A percentile compares a stretch with the other conserved stretches of the same genome.
These are phyloP conservation scores for Nematocida sp. DNA, from an alignment of 371 early-diverging fungal genomes.

Conservation along the genomic window DNA sequence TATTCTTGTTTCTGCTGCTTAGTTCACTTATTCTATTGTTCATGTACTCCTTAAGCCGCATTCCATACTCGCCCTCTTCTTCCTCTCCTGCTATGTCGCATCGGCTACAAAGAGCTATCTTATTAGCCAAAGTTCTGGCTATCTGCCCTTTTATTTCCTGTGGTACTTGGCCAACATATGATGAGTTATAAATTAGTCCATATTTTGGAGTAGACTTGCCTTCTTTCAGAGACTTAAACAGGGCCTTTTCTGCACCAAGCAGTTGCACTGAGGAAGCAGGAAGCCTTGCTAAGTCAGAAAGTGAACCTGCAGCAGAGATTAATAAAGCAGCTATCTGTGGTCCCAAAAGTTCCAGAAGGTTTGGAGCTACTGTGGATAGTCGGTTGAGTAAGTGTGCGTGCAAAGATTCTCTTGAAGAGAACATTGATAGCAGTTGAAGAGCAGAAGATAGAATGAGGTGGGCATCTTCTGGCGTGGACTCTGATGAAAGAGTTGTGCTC, in stretches of 20 bases:
- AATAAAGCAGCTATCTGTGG: slow-evolving; percentile 83
- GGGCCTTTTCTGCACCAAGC: slow-evolving; percentile 93
- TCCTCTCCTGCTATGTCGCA: slow-evolving; percentile 77
- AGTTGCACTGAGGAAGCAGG: slow-evolving; percentile 91
- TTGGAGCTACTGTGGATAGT: slow-evolving; percentile 84
- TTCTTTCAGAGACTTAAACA: slow-evolving; percentile 86
- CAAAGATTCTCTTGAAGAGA: slow-evolving; percentile 80
- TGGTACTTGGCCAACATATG: slow-evolving; percentile 73
- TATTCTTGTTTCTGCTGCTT: background rate
- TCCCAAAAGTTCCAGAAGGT: slow-evolving; percentile 81
- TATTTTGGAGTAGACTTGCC: slow-evolving; percentile 91
- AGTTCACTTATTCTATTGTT: slow-evolving; percentile 22
- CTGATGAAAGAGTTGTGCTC: slow-evolving; percentile 79
- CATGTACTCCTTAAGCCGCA: slow-evolving; percentile 7
- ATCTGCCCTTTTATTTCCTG: slow-evolving; percentile 82
- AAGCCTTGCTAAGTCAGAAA: slow-evolving; percentile 81
- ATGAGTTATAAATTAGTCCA: slow-evolving; percentile 77
- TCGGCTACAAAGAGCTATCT: slow-evolving; percentile 82
- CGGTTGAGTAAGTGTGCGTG: slow-evolving; percentile 81
- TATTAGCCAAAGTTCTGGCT: slow-evolving; percentile 82
- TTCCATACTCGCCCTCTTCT: slow-evolving; percentile 26
- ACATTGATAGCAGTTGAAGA: slow-evolving; percentile 78
- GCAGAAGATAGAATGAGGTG: slow-evolving; percentile 77
- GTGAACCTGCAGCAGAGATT: slow-evolving; percentile 82
- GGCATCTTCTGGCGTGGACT: slow-evolving; percentile 81